phyloP scores from a whole-genome alignment of 2,329 filamentous ascomycete species.

The Nemania serpens region DNA sequence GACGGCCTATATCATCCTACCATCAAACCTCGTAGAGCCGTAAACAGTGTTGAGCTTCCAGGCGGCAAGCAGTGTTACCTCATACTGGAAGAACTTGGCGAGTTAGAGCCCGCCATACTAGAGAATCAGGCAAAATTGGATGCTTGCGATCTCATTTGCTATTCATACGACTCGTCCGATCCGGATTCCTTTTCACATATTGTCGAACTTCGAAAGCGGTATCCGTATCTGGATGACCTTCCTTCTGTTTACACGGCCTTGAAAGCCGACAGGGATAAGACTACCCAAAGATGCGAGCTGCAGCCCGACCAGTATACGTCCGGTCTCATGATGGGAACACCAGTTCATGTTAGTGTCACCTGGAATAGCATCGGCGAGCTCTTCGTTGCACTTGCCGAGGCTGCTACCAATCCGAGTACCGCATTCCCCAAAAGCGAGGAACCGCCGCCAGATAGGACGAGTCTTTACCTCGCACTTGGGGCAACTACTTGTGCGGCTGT shows the following conservation, averaged over 20 bases:
- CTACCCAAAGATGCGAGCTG: conserved; percentile 87
- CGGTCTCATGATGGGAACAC: conserved; percentile 83
- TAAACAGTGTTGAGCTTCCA: conserved; percentile 94
- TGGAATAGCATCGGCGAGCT: conserved; percentile 95
- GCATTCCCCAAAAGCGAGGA: conserved; percentile 91
- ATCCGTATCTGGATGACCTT: conserved; percentile 84
- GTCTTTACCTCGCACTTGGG: conserved; percentile 82
- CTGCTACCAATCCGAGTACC: conserved; percentile 84
- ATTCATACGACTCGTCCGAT: conserved; percentile 95
- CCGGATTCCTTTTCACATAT: conserved; percentile 96
- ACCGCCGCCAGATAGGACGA: conserved; percentile 79
- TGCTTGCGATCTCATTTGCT: conserved; percentile 91
- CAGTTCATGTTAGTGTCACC: conserved; percentile 90
- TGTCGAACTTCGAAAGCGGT: conserved; percentile 75
- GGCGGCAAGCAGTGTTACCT: conserved; percentile 97
- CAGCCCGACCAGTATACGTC: conserved; percentile 93
- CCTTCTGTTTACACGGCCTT: conserved; percentile 90
- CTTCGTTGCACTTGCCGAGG: conserved; percentile 89
- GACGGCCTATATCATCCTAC: conserved; percentile 85
- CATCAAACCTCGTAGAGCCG: conserved; percentile 89
- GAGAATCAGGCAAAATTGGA: conserved; percentile 91
- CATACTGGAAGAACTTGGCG: conserved; percentile 92
- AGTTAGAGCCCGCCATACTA: conserved; percentile 91
- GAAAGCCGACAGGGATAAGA: conserved; percentile 95
- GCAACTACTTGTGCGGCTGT: conserved; percentile 69